Conservation (phyloP, 352 stramenopile species). For the Thalassiosira hispida region DNA sequence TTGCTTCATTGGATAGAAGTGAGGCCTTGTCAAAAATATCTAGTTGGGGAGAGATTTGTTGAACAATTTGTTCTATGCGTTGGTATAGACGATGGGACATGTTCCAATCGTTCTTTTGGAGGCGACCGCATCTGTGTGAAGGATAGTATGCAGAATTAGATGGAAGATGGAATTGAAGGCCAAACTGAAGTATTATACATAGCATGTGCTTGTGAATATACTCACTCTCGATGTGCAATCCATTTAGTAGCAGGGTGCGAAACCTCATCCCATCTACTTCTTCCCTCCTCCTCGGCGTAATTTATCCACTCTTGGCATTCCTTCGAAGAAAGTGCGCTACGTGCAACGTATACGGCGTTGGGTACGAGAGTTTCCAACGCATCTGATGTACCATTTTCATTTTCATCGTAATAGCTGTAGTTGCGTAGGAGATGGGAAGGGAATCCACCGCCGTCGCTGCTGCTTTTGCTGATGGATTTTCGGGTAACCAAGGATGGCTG, state of each 20-base stretch:
- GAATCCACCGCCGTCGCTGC: neutral
- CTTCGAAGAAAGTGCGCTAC: conserved; percentile 40
- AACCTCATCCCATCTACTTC: conserved; percentile 48
- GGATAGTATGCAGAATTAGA: neutral
- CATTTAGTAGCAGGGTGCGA: conserved; percentile 62
- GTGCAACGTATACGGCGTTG: conserved; percentile 46
- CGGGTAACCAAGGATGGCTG: neutral
- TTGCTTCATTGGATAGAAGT: conserved; percentile 9
- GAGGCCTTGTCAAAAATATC: conserved; percentile 47
- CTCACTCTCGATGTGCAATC: conserved; percentile 72
- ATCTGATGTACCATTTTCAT: neutral
- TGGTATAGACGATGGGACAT: conserved; percentile 67
- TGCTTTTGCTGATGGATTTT: neutral
- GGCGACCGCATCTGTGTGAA: conserved; percentile 42
- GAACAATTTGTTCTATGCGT: conserved; percentile 50
- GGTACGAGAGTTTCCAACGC: conserved; percentile 33
- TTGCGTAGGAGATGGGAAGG: conserved; percentile 13
- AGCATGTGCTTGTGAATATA: no score
- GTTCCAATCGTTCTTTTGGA: conserved; percentile 59
- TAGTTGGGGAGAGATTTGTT: conserved; percentile 27
- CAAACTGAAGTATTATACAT: no score
- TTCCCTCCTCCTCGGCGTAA: conserved; percentile 55
- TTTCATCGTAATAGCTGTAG: neutral
- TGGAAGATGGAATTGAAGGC: no score
- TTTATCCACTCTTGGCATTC: conserved; percentile 68